phyloP scores from a whole-genome alignment of 139 green algal genomes.

The Chlorella sp. region DNA sequence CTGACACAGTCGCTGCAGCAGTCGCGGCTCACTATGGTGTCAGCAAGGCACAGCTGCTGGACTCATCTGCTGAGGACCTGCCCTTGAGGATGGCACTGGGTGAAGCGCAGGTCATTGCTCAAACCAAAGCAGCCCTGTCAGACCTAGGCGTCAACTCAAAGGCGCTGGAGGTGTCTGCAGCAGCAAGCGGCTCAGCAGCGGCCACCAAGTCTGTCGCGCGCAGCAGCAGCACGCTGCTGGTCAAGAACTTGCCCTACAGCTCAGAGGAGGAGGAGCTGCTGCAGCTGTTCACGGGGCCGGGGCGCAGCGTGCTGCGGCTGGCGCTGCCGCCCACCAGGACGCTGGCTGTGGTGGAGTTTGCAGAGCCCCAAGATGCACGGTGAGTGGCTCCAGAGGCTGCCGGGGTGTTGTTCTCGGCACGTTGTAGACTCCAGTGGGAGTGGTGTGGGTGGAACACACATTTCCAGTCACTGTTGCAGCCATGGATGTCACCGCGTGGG shows the following conservation, averaged over 20 bases:
- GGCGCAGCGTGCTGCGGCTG: conserved; percentile 43
- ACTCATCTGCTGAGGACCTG: conserved; percentile 57
- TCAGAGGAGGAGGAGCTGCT: conserved; percentile 60
- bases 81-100: conserved; percentile 87
- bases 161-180: conserved; percentile 70
- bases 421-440: too few relatives aligned
- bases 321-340: conserved; percentile 75
- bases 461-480: too few relatives aligned
- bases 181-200: conserved; percentile 42
- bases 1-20: conserved; percentile 90
- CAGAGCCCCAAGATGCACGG: conserved; percentile 52
- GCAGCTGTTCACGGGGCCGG: conserved; percentile 64
- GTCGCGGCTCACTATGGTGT: conserved; percentile 86
- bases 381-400: too few relatives aligned
- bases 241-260: conserved; percentile 96
- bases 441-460: too few relatives aligned
- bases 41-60: conserved; percentile 83
- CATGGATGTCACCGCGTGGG: too few relatives aligned
- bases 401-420: too few relatives aligned
- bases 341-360: conserved; percentile 87
- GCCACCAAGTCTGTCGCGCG: conserved; percentile 45
- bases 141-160: conserved; percentile 64
- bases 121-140: conserved; percentile 83
- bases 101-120: conserved; percentile 86
- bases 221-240: conserved; percentile 63